Conservation (phyloP, 2,329 filamentous ascomycete genomes). For the Fusarium nelsonii region DNA sequence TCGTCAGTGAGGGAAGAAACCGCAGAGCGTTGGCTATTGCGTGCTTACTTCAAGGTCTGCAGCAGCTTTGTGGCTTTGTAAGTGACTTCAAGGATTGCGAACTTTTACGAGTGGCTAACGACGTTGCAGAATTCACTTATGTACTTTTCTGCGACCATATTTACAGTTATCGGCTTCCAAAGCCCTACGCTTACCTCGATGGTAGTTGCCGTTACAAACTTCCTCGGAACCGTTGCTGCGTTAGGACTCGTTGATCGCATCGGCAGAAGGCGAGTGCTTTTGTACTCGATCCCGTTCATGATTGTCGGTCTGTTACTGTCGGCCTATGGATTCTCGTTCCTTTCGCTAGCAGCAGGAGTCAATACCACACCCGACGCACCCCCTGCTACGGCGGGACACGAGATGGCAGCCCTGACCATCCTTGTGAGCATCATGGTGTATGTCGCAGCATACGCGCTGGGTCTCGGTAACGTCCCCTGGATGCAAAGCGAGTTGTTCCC, state of each 20-base stretch:
- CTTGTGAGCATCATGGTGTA: constrained; percentile 83
- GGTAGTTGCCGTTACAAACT: constrained; percentile 85
- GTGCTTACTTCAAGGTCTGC: constrained; percentile 85
- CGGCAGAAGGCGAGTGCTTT: constrained; percentile 81
- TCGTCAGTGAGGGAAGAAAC: constrained; percentile 71
- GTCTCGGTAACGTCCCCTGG: constrained; percentile 94
- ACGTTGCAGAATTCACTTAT: constrained; percentile 80
- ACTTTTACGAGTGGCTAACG: constrained; percentile 6
- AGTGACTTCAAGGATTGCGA: constrained; percentile 49
- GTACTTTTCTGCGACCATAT: constrained; percentile 91
- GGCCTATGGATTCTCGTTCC: constrained; percentile 76
- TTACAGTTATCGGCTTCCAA: constrained; percentile 80
- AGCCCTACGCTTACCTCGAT: constrained; percentile 84
- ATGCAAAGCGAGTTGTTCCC: constrained; percentile 95
- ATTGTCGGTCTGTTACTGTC: constrained; percentile 76
- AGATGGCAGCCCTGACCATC: constrained; percentile 67
- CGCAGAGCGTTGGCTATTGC: constrained; percentile 84
- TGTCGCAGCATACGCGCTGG: constrained; percentile 86
- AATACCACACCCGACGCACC: constrained; percentile 33
- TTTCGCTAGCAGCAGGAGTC: constrained; percentile 60
- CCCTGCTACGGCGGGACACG: constrained; percentile 35
- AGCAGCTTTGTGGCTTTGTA: constrained; percentile 89
- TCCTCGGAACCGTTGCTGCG: constrained; percentile 80
- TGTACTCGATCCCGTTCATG: constrained; percentile 90
- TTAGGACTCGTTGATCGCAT: constrained; percentile 82